phyloP scores from a whole-genome alignment of 2,329 filamentous ascomycete species.

The Immersiporthe knoxdaviesiana region DNA sequence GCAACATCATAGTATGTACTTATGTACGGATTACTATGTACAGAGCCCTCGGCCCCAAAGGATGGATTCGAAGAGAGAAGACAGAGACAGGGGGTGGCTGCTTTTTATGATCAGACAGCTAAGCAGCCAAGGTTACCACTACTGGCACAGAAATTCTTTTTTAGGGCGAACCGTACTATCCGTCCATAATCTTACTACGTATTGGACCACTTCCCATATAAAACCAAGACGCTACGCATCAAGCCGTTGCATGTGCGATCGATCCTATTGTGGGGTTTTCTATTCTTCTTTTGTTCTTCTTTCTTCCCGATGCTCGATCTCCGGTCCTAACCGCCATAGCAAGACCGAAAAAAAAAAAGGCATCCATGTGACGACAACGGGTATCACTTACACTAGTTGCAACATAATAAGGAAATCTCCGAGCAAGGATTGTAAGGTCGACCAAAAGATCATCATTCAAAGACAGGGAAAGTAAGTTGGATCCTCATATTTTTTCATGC shows the following conservation, averaged over 20 bases:
- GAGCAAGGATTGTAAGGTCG: not conserved
- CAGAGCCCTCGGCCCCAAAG: not conserved
- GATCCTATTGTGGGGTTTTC: not conserved
- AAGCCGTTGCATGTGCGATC: not conserved
- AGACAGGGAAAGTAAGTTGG: not conserved
- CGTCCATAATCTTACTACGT: slow-evolving; percentile 10
- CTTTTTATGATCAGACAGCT: slow-evolving; percentile 8
- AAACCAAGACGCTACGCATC: slow-evolving; percentile 5
- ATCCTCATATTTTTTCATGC: not conserved
- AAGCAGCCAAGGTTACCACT: too few relatives aligned
- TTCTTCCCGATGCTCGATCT: not conserved
- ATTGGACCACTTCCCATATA: not conserved
- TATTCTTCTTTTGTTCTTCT: too few relatives aligned
- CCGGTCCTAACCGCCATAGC: not conserved
- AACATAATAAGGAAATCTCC: not conserved
- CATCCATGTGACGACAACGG: not conserved
- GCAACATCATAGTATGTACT: not conserved
- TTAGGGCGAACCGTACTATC: slow-evolving; percentile 27
- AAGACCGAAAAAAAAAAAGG: not conserved
- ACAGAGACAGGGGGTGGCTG: not conserved
- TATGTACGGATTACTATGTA: too few relatives aligned
- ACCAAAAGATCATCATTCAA: not conserved
- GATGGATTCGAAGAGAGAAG: not conserved
- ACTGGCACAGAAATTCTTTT: slow-evolving; percentile 23
- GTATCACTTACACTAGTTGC: not conserved